Evolutionary conservation across 78 protist genomes (phyloP).

Genomic region (Guillardia theta): DNA sequence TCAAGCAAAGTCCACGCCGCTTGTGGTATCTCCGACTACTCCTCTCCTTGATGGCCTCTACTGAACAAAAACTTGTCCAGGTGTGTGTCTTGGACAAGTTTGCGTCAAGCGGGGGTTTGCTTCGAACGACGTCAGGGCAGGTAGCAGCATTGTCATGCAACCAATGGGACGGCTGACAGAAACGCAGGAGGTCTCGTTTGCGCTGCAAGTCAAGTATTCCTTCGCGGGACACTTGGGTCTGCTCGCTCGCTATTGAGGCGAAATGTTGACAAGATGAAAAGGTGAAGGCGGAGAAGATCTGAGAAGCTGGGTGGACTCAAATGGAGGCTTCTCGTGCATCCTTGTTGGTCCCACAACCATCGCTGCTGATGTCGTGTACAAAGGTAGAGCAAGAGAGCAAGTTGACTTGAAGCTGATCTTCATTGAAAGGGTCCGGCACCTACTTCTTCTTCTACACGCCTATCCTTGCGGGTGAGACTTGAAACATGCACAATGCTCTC

Average conservation of each 20-base stretch:
- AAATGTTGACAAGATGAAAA: too few relatives aligned
- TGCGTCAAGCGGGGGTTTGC: neutral
- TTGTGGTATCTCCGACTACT: too few relatives aligned
- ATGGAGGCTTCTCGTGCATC: neutral
- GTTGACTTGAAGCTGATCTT: too few relatives aligned
- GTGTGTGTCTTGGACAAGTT: neutral
- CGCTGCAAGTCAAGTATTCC: neutral
- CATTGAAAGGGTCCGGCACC: neutral
- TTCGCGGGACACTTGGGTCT: slow-evolving; percentile 9
- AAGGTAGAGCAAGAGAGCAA: too few relatives aligned
- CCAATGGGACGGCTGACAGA: too few relatives aligned
- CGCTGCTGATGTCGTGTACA: neutral
- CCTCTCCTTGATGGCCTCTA: too few relatives aligned
- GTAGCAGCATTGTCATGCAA: too few relatives aligned
- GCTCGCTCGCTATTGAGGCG: too few relatives aligned
- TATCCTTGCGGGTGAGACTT: neutral
- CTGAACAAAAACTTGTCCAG: too few relatives aligned
- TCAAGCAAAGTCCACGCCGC: neutral
- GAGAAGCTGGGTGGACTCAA: neutral
- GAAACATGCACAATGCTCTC: too few relatives aligned
- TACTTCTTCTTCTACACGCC: neutral
- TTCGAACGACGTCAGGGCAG: neutral
- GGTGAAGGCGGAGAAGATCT: neutral
- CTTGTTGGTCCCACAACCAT: neutral
- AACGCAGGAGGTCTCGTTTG: neutral